Base-by-base conservation (phyloP, 257 asterid species). In the Mentha longifolia region DNA sequence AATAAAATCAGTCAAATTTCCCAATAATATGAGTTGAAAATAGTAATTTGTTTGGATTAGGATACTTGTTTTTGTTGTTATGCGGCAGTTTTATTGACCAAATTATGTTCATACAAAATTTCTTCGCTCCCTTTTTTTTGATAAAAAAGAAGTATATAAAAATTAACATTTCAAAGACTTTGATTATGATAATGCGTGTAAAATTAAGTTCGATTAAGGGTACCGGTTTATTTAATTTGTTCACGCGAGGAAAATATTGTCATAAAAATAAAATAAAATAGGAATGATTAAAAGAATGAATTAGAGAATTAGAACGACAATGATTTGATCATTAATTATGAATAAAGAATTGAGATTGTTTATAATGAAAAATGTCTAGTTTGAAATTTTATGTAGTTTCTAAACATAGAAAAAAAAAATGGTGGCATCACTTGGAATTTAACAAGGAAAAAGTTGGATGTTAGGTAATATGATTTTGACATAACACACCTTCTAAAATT, bases 261-360 rank as follows among this genome's bases (percentile, higher is more conserved):
- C 3, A 28, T 28, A 28, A 28, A 28, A 28, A 28, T 28, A 16
- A 46, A 46, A 46, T 0, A 45, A 45, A 45, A 3, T n/a, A 17
- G 57, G 28, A 59, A 20, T 30, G 56, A 12, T 41, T 4, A 11
- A 57, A 19, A 46, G 43, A 67, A 55, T 15, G 62, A 68, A 22
- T 54, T 77, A 71, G 64, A 72, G 65, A 72, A 31, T 54, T 2
- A 61, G 71, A 67, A 73, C 68, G 80, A 74, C 79, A 74, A 39
- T 77, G 46, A 67, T 4, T 16, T 8, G 59, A 33, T 45, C 57
- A 64, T 6, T 33, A n/a, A 43, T 41, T 3, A 42, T 19, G 15
- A 47, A 59, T 35, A 51, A 16, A 42, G 31, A 47, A 47, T 33
- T 33, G 63, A n/a, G 43, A 72, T 61, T 30, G 78, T 61, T 66